phyloP scores from a whole-genome alignment of 441 rosid genomes.

The Adansonia madagascariensis region DNA sequence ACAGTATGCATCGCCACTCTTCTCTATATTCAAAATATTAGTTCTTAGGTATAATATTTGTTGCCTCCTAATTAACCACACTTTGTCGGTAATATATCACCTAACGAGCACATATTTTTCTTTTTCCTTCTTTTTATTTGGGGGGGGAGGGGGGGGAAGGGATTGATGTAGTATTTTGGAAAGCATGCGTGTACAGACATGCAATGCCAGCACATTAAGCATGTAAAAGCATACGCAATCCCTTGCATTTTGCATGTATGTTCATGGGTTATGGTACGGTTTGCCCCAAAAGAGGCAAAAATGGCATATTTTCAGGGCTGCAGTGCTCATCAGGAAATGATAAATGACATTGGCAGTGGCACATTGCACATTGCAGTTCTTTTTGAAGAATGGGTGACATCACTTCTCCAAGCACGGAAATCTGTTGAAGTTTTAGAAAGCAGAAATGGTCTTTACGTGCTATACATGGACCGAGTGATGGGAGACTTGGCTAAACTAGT shows the following conservation, averaged over 20 bases:
- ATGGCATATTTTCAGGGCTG: constrained; percentile 6
- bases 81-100: background rate
- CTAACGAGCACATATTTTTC: background rate
- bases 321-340: background rate
- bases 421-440: constrained; percentile 65
- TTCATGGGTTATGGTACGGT: background rate
- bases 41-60: background rate
- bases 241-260: constrained; percentile 7
- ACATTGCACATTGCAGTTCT: constrained; percentile 55
- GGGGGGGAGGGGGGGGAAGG: too few species aligned
- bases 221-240: background rate
- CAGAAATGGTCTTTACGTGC: constrained; percentile 70
- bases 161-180: background rate
- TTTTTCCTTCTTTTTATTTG: background rate
- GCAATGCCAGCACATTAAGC: background rate
- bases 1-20: constrained; percentile 41
- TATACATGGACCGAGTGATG: constrained; percentile 77
- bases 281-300: background rate
- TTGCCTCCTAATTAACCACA: background rate
- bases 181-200: background rate
- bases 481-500: constrained; percentile 68
- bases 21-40: background rate
- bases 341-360: background rate
- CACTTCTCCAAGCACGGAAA: constrained; percentile 66
- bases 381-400: constrained; percentile 72